Base-by-base conservation (phyloP, 2,329 filamentous ascomycete species). In the Aspergillus puulaauensis region DNA sequence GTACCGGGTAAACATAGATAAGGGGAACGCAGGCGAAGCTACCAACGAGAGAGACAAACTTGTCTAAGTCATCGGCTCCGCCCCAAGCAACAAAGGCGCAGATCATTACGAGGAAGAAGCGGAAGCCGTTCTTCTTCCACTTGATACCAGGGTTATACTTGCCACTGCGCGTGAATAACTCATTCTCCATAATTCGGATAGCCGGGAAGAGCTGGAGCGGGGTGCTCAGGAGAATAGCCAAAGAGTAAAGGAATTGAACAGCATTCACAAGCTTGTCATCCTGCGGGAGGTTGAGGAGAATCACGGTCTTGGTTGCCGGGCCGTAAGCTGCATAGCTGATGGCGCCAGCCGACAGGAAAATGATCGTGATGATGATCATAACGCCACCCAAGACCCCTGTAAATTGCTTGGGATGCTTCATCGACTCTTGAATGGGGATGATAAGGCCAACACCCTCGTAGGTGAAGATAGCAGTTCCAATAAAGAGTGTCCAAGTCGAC, bases 111-210 rank as follows among this genome's bases (percentile, higher is more conserved):
- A 97, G 86, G 70, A 93, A 88, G 81, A 98, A 99, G 54, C 95
- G 89, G 80, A 96, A 99, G 35, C 89, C 80, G 67, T 99, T 99
- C 86, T 99, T 99, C 82, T 98, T 90, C 95, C 95, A 99, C 80
- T 99, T 99, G 81, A 99, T 96, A 71, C 91, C 95, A 0, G 92
- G 93, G 72, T 98, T 97, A 79, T 97, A 96, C 77, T 99, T 99
- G 66, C 95, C 93, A 61, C 92, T 96, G 70, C 90, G 84, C 23
- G 90, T 96, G 75, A 98, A 99, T 6, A 98, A 82, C 64, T 92
- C 91, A 67, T 96, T 96, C 76, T 96, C 93, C 35, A 91, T 91
- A 69, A 99, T 99, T 70, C 93, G 90, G 69, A 99, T 98, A 44
- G 95, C 95, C 0, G 95, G 95, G 81, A 98, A 99, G 65, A 99